Conservation (phyloP, 805 yeast genomes). For the Lachancea fermentati region DNA sequence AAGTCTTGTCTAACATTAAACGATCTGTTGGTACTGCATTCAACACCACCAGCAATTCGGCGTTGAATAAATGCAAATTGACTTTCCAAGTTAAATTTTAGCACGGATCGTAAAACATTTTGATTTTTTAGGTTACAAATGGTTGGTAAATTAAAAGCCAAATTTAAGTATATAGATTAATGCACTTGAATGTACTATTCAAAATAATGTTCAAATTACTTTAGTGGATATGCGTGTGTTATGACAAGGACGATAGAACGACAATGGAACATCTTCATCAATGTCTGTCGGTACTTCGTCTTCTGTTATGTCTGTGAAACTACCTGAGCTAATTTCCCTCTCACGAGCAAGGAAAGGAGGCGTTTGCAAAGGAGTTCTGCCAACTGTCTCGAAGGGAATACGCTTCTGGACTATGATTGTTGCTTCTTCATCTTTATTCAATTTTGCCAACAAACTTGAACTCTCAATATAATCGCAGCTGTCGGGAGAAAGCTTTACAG, state of each 20-base stretch:
- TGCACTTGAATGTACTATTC: too few species aligned
- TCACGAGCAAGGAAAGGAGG: not conserved
- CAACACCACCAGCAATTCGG: not conserved
- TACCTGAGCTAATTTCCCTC: not conserved
- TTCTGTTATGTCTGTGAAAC: conserved; percentile 4
- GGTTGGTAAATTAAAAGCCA: not conserved
- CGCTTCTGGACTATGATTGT: not conserved
- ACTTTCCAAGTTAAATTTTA: not conserved
- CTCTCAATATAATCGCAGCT: not conserved
- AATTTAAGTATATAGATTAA: not conserved
- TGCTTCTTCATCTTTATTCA: not conserved
- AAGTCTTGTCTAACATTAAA: not conserved
- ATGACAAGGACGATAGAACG: not conserved
- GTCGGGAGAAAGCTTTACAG: not conserved
- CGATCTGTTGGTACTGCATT: not conserved
- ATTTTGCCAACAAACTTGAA: not conserved
- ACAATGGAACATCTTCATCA: conserved; percentile 2
- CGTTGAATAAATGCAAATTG: not conserved
- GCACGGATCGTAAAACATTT: not conserved
- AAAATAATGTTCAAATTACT: not conserved
- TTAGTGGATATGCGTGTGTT: not conserved
- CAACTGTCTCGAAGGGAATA: not conserved
- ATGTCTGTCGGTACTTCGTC: conserved; percentile 6
- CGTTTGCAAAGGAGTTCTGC: not conserved
- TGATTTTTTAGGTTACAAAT: not conserved